Evolutionary conservation across 345 rosid species (phyloP).

Genomic region (Brassica juncea): DNA sequence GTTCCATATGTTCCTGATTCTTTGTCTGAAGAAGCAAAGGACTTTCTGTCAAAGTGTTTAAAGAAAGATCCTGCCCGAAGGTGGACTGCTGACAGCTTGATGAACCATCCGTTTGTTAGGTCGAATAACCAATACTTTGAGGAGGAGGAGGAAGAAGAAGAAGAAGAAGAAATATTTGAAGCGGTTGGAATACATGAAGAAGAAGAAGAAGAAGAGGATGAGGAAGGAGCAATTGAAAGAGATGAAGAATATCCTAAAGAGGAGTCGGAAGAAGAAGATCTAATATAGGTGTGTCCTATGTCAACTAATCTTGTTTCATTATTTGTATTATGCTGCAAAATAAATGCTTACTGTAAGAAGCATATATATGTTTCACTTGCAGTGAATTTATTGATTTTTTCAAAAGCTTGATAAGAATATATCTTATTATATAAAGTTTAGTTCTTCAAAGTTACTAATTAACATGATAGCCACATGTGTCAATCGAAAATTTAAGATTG

Average conservation of each 20-base stretch:
- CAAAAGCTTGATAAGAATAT: neutral
- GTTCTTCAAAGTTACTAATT: no score
- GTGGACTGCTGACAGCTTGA: constrained; percentile 14
- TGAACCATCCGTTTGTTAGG: neutral
- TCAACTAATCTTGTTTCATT: constrained; percentile 6
- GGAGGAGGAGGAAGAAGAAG: neutral
- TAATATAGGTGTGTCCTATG: neutral
- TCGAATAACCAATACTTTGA: neutral
- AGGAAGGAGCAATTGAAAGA: neutral
- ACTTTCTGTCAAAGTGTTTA: constrained; percentile 28
- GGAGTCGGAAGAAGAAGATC: constrained; percentile 4
- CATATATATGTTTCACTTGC: neutral
- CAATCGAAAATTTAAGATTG: no score
- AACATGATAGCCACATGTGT: no score
- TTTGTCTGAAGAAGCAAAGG: constrained; percentile 27
- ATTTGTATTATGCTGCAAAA: neutral
- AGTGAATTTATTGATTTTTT: neutral
- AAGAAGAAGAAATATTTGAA: neutral
- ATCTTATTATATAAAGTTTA: neutral
- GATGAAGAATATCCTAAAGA: constrained; percentile 28
- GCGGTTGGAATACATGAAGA: neutral
- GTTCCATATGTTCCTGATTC: constrained; percentile 13
- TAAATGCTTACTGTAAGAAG: neutral
- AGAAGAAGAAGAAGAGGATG: neutral
- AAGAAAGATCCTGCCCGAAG: constrained; percentile 21